Percentiles rank a stretch among this genome's conserved stretches.
Evolutionary conservation across 148 eudicot species (phyloP).

Genomic region (Chenopodium album): DNA sequence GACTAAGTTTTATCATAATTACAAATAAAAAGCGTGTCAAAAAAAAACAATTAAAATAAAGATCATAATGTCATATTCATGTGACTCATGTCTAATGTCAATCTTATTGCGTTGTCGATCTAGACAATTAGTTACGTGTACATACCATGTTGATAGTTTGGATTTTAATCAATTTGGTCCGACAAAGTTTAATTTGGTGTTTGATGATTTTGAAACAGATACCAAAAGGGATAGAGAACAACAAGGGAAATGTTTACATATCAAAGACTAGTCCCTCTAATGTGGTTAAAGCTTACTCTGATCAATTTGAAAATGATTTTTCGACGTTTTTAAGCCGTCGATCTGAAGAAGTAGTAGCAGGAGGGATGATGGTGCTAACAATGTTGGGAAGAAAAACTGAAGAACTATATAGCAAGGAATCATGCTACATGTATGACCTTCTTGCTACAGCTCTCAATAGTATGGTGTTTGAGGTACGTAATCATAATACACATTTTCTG

Average conservation of each 20-base stretch:
- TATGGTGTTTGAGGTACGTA: slow-evolving; percentile 53
- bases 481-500: too few relatives aligned
- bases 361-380: slow-evolving; percentile 57
- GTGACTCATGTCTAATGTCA: too few relatives aligned
- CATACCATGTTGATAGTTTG: background rate
- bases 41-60: too few relatives aligned
- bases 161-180: too few relatives aligned
- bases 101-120: too few relatives aligned
- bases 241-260: slow-evolving; percentile 48
- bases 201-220: slow-evolving; percentile 28
- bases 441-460: slow-evolving; percentile 44
- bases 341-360: slow-evolving; percentile 42
- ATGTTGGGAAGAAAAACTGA: slow-evolving; percentile 46
- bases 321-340: slow-evolving; percentile 40
- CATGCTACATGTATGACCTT: slow-evolving; percentile 48
- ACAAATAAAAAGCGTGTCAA: too few relatives aligned
- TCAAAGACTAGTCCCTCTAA: slow-evolving; percentile 41
- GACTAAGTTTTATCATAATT: too few relatives aligned
- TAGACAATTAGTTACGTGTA: background rate
- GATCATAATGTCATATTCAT: too few relatives aligned
- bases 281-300: slow-evolving; percentile 46
- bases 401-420: slow-evolving; percentile 40
- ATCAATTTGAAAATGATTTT: slow-evolving; percentile 54
- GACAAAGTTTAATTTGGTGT: background rate
- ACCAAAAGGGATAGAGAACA: slow-evolving; percentile 40